Base-by-base conservation (phyloP, 2,329 filamentous ascomycete genomes). In the Sporothrix pallida region DNA sequence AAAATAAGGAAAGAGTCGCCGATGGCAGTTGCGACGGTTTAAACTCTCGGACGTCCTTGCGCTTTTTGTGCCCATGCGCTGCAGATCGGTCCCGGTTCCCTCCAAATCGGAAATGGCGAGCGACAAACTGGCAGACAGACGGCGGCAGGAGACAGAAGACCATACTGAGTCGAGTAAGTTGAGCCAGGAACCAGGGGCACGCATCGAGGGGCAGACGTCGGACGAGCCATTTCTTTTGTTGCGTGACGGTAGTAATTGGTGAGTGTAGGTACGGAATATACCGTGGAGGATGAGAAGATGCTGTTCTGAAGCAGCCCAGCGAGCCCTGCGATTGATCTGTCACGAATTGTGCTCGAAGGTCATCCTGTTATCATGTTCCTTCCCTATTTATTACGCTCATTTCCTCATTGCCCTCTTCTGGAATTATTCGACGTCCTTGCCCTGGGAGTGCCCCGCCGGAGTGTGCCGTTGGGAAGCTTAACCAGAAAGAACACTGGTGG, bases 51-150 rank as follows among this genome's bases (percentile, higher is more conserved):
- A 48, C 31, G 62, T 13, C 37, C 60, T 67, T 67, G 62, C 42
- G 62, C 62, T 13, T 48, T 67, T 46, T 26, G 42, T 48, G 62
- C 60, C 60, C 37, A 46, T 65, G 60, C 60, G 60, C 37, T 67
- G 62, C 62, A 67, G 62, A 67, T 48, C 62, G 52, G 15, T 10
- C 52, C n/a, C 20, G 3, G 15, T 54, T 20, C 9, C 20, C 15
- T 17, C 12, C 10, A 46, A 20, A 26, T n/a, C 42, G 62, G 42
- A 67, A 67, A 67, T 48, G 42, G 42, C n/a, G 42, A 65, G 42
- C 20, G 62, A 23, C 42, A 20, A 37, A n/a, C 37, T 10, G 42
- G 62, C 42, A 46, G 42, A 17, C 15, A 42, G 37, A 26, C 20
- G 62, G 42, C 42, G n/a, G 42, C 42, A 37, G 31, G 31, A 37